phyloP scores from a whole-genome alignment of 345 rosid species.

The Murraya paniculata region DNA sequence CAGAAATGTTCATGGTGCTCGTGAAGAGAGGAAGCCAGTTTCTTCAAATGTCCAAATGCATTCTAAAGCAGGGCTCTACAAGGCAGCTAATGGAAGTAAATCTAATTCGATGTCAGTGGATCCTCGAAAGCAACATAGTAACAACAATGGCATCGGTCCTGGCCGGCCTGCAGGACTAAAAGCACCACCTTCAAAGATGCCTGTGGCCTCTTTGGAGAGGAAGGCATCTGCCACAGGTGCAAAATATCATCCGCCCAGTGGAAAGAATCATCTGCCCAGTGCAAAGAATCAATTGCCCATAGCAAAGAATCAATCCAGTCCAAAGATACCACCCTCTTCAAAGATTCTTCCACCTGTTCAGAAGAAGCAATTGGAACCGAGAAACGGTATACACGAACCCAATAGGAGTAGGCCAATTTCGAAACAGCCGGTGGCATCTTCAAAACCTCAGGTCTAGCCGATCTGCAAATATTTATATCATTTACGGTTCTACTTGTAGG shows the following conservation, averaged over 20 bases:
- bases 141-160: conserved; percentile 47
- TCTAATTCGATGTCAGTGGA: conserved; percentile 29
- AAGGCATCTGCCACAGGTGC: conserved; percentile 30
- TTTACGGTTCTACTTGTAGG: background rate
- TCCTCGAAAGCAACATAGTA: conserved; percentile 50
- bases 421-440: conserved; percentile 38
- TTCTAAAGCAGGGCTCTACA: conserved; percentile 37
- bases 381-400: conserved; percentile 40
- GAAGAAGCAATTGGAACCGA: conserved; percentile 50
- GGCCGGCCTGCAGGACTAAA: conserved; percentile 50
- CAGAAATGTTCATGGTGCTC: conserved; percentile 36
- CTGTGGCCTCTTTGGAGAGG: conserved; percentile 36
- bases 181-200: conserved; percentile 38
- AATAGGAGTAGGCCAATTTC: conserved; percentile 32
- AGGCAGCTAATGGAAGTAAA: conserved; percentile 37
- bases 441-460: conserved; percentile 49
- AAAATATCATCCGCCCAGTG: conserved; percentile 32
- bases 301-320: conserved; percentile 36
- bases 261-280: conserved; percentile 32
- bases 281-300: conserved; percentile 33
- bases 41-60: conserved; percentile 35
- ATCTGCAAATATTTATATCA: background rate
- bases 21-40: conserved; percentile 49
- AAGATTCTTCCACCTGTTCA: conserved; percentile 45
- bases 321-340: conserved; percentile 40